Conservation (phyloP, 2,329 filamentous ascomycete genomes). For the Stenocarpella maydis region DNA sequence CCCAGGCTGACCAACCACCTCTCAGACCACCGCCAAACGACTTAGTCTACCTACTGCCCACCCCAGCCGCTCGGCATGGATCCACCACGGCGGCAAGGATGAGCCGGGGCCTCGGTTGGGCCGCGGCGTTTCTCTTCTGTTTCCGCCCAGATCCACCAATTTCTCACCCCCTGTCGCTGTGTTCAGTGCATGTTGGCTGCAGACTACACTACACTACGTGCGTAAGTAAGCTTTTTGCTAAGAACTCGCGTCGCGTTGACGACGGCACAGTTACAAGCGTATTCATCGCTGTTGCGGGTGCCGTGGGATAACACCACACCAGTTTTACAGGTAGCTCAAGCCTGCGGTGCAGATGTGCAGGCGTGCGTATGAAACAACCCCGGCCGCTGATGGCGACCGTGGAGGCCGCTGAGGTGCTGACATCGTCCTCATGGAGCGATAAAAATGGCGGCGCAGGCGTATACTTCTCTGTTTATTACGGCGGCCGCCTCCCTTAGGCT, state of each 20-base stretch:
- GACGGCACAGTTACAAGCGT: neutral
- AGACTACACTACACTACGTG: neutral
- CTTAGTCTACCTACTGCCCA: no score
- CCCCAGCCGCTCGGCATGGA: slow-evolving; percentile 4
- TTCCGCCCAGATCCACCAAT: slow-evolving; percentile 22
- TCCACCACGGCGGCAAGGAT: slow-evolving; percentile 15
- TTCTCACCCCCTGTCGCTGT: slow-evolving; percentile 14
- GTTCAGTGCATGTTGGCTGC: neutral
- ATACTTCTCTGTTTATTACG: neutral
- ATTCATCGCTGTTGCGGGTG: neutral
- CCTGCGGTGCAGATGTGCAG: neutral
- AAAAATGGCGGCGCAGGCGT: neutral
- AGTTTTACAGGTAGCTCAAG: neutral
- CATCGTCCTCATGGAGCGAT: neutral
- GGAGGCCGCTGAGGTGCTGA: neutral
- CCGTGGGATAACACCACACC: neutral
- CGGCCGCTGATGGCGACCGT: neutral
- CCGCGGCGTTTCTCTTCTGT: slow-evolving; percentile 20
- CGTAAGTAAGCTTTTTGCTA: neutral
- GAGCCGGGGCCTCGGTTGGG: slow-evolving; percentile 20
- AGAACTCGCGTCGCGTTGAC: neutral
- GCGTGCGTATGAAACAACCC: slow-evolving; percentile 17
- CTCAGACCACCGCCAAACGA: neutral
- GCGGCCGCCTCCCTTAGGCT: neutral
- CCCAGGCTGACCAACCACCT: neutral